A percentile compares a stretch with the other conserved stretches of the same genome.
These are phyloP conservation scores for Candida railenensis DNA, from an alignment of 805 yeast genomes.

Conservation along the genomic window DNA sequence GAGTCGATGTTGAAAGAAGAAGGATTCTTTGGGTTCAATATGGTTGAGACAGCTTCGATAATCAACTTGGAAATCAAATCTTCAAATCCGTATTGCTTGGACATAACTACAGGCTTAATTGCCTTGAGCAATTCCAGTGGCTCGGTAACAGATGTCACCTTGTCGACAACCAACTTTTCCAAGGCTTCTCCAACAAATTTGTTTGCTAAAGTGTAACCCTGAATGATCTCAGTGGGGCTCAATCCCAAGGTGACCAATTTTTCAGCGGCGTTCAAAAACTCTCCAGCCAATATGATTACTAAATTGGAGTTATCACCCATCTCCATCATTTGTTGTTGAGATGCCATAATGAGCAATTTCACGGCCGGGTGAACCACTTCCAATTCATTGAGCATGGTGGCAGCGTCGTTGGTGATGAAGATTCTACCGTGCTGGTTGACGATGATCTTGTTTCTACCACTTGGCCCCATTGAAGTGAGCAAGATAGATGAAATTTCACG, in stretches of 20 bases:
- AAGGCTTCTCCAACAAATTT: slow-evolving; percentile 68
- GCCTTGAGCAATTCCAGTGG: slow-evolving; percentile 64
- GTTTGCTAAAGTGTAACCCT: slow-evolving; percentile 89
- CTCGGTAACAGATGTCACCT: slow-evolving; percentile 56
- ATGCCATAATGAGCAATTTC: slow-evolving; percentile 91
- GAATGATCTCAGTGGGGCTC: slow-evolving; percentile 87
- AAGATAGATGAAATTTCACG: slow-evolving; percentile 91
- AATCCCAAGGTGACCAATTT: slow-evolving; percentile 81
- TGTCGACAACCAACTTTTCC: slow-evolving; percentile 62
- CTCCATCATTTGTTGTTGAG: slow-evolving; percentile 94
- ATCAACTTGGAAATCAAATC: slow-evolving; percentile 74
- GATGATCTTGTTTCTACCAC: slow-evolving; percentile 94
- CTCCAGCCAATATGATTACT: slow-evolving; percentile 91
- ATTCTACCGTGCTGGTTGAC: slow-evolving; percentile 85
- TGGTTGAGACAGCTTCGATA: slow-evolving; percentile 78
- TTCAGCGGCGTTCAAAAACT: slow-evolving; percentile 81
- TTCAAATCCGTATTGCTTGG: slow-evolving; percentile 91
- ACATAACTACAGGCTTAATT: slow-evolving; percentile 82
- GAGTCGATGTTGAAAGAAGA: slow-evolving; percentile 83
- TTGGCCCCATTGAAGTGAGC: slow-evolving; percentile 93
- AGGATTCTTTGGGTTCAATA: slow-evolving; percentile 69
- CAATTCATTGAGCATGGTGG: slow-evolving; percentile 89
- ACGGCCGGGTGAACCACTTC: slow-evolving; percentile 98
- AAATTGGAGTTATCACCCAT: slow-evolving; percentile 96
- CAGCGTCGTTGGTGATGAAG: slow-evolving; percentile 95